Base-by-base conservation (phyloP, 228 moss, liverwort and hornwort genomes). In the Sphagnum fallax region DNA sequence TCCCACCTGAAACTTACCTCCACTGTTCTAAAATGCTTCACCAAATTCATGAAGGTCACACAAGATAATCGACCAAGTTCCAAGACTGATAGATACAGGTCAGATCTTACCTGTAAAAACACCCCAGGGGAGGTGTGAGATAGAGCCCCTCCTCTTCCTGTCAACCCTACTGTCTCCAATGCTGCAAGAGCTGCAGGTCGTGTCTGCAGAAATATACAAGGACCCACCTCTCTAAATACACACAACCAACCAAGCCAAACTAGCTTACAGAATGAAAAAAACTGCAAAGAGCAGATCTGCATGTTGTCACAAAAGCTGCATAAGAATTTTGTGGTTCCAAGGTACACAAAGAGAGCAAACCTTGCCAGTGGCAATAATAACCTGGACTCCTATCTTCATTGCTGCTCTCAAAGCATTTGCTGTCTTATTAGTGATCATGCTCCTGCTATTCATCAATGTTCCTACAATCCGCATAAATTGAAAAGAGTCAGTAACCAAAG, bases 351-450 rank as follows among this genome's bases (percentile, higher is more conserved):
- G 62, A 65, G 4, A 10, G 59, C 5, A 76, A 83, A 94, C 89
- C 87, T 98, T 98, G 61, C 98, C 93, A 70, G 98, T 98, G 5
- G 98, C 98, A 75, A 98, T 90, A 50, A 98, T 73, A 62, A 93
- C 74, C 75, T 74, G 74, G 13, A 82, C 82, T 48, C 88, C 84
- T 62, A 64, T 76, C 18, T 77, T 61, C 70, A 84, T 78, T 13
- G 78, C 84, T 52, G 77, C 82, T 67, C 75, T 84, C 62, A 88
- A 74, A 52, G 88, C 78, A 60, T 88, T 78, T 62, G 88, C 88
- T 6, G 88, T 84, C 49, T 65, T 74, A 49, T 50, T 73, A 52
- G 82, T 85, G 57, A 88, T 52, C 5, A 68, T 64, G 78, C 88
- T 88, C 67, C 75, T 84, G 4, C 74, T 74, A 52, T 88, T 80